Conservation (phyloP, 2,329 filamentous ascomycete genomes). For the Stagonosporopsis cucurbitacearum region DNA sequence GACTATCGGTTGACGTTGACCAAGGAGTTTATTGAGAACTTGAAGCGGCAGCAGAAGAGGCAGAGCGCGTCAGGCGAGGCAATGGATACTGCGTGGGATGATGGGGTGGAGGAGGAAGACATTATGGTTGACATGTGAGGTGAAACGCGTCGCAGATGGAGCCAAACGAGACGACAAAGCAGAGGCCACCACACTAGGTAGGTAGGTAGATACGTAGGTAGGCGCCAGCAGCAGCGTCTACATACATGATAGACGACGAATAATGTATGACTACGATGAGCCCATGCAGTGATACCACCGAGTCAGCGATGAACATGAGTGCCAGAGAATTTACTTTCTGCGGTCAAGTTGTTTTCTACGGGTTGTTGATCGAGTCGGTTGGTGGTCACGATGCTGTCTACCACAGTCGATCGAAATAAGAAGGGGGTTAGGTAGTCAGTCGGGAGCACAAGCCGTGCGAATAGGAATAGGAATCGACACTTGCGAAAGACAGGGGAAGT, state of each 20-base stretch:
- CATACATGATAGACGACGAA: no score
- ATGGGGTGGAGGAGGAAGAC: conserved; percentile 47
- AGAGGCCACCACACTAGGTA: no score
- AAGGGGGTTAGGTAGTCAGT: not conserved
- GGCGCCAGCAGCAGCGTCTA: not conserved
- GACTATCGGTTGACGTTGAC: conserved; percentile 64
- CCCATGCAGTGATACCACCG: not conserved
- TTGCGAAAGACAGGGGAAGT: no score
- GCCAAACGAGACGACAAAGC: conserved; percentile 4
- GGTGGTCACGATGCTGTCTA: no score
- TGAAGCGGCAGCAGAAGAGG: conserved; percentile 57
- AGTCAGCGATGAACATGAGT: no score
- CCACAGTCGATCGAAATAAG: no score
- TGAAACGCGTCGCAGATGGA: conserved; percentile 33
- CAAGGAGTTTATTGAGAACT: conserved; percentile 64
- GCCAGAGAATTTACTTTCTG: no score
- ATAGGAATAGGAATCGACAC: no score
- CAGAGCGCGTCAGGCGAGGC: conserved; percentile 40
- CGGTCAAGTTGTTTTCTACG: no score
- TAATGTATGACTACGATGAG: conserved; percentile 2
- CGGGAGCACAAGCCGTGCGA: not conserved
- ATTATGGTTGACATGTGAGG: conserved; percentile 48
- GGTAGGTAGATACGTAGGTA: no score
- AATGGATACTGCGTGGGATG: conserved; percentile 49
- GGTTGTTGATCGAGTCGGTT: no score